Evolutionary conservation across 1,284 basidiomycete species (phyloP).

Genomic region (Mrakiaceae sp.): DNA sequence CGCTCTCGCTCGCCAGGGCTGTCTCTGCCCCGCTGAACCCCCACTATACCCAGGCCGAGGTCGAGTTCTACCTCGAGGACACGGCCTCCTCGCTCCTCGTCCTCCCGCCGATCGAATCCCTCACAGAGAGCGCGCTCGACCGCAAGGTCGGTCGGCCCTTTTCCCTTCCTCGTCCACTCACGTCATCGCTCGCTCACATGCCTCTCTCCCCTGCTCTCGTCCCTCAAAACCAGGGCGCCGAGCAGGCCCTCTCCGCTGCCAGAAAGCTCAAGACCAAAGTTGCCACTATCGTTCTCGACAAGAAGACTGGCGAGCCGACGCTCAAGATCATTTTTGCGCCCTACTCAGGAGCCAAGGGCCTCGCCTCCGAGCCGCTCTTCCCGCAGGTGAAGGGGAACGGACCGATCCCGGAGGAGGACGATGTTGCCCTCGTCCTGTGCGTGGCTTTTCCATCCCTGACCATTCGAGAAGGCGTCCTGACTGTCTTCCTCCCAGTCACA

Average conservation of each 20-base stretch:
- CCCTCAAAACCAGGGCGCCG: constrained; percentile 2
- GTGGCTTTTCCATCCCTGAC: not conserved
- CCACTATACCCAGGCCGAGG: constrained; percentile 34
- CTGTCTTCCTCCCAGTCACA: constrained; percentile 30
- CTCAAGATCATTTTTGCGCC: constrained; percentile 18
- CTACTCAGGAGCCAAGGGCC: not conserved
- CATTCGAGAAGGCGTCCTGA: not conserved
- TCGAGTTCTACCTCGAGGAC: constrained; percentile 33
- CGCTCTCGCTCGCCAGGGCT: constrained; percentile 20
- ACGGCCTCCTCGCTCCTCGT: constrained; percentile 29
- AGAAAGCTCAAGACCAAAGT: constrained; percentile 23
- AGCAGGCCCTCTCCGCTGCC: constrained; percentile 21
- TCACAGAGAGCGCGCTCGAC: not conserved
- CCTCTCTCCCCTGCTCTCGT: constrained; percentile 2
- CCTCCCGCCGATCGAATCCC: constrained; percentile 11
- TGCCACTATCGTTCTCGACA: constrained; percentile 6
- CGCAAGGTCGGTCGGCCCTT: not conserved
- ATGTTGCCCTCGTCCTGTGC: constrained; percentile 46
- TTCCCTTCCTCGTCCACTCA: not conserved
- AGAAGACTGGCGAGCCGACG: constrained; percentile 16
- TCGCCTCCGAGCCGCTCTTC: constrained; percentile 8
- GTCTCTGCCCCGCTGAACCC: constrained; percentile 39
- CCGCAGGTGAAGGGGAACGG: constrained; percentile 11
- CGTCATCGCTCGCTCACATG: not conserved
- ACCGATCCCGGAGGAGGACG: constrained; percentile 30